These are phyloP conservation scores for Actinomortierella ambigua DNA, from an alignment of 371 early-diverging fungal species.

Conservation along the genomic window DNA sequence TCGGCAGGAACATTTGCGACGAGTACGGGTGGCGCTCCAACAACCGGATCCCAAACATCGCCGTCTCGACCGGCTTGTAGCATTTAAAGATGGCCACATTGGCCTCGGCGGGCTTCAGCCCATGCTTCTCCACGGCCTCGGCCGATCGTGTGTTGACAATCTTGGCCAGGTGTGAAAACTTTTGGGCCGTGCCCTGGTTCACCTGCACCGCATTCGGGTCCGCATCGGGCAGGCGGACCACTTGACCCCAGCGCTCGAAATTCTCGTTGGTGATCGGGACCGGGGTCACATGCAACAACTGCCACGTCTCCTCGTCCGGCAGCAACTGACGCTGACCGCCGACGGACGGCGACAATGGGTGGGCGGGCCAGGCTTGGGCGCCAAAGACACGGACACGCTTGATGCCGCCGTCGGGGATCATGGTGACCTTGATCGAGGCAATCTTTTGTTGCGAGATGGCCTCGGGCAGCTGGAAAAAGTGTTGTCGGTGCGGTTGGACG, in stretches of 20 bases:
- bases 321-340: too few species aligned
- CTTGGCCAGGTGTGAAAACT: slow-evolving; percentile 68
- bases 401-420: slow-evolving; percentile 59
- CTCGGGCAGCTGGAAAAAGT: slow-evolving; percentile 56
- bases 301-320: too few species aligned
- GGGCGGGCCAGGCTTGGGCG: slow-evolving; percentile 13
- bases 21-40: slow-evolving; percentile 88
- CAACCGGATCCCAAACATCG: slow-evolving; percentile 63
- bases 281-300: slow-evolving; percentile 37
- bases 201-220: slow-evolving; percentile 57
- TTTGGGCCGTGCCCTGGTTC: slow-evolving; percentile 82
- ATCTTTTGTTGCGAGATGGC: slow-evolving; percentile 57
- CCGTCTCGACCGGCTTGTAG: slow-evolving; percentile 53
- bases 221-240: slow-evolving; percentile 58
- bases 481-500: slow-evolving; percentile 60
- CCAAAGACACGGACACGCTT: slow-evolving; percentile 70
- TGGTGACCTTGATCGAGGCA: not conserved
- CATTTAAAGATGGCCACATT: slow-evolving; percentile 81
- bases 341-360: too few species aligned
- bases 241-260: slow-evolving; percentile 77
- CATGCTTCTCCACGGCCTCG: slow-evolving; percentile 26
- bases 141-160: slow-evolving; percentile 60
- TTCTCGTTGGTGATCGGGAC: slow-evolving; percentile 68
- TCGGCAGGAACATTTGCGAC: slow-evolving; percentile 85
- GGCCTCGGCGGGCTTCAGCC: slow-evolving; percentile 42